Percentiles rank a stretch among this genome's conserved stretches.
Conservation (phyloP, 2,329 filamentous ascomycete species). For the Fusarium marasasianum region DNA sequence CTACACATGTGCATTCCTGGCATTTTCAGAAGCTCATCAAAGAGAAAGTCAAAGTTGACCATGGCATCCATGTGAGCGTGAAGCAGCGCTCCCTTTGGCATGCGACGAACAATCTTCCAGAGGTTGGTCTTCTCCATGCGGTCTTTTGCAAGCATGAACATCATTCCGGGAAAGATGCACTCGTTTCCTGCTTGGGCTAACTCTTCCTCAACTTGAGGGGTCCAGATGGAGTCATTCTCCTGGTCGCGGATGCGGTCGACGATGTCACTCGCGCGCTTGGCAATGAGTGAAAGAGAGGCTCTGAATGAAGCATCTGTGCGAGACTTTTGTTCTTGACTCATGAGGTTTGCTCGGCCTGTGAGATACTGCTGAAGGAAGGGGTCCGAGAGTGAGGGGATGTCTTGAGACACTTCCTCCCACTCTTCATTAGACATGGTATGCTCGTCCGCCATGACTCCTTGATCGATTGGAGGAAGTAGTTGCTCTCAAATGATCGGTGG, state of each 20-base stretch:
- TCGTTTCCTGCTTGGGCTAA: constrained; percentile 69
- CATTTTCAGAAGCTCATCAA: constrained; percentile 75
- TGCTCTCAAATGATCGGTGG: not conserved
- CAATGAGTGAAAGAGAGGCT: constrained; percentile 80
- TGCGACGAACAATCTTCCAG: constrained; percentile 83
- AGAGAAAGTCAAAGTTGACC: constrained; percentile 85
- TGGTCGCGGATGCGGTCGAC: constrained; percentile 81
- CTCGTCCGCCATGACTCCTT: constrained; percentile 44
- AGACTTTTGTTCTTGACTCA: constrained; percentile 82
- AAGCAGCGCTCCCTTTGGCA: constrained; percentile 89
- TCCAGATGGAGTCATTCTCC: constrained; percentile 83
- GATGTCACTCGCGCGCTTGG: constrained; percentile 79
- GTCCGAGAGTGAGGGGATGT: constrained; percentile 69
- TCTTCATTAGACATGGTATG: constrained; percentile 61
- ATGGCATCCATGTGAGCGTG: constrained; percentile 93
- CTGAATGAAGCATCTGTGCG: constrained; percentile 79
- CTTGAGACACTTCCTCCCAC: constrained; percentile 65
- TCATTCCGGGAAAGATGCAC: constrained; percentile 86
- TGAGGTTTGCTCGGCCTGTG: constrained; percentile 76
- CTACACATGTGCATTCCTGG: constrained; percentile 78
- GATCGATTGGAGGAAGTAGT: not conserved
- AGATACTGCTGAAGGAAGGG: constrained; percentile 87
- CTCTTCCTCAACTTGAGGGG: constrained; percentile 74
- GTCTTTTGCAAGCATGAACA: constrained; percentile 88
- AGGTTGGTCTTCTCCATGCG: constrained; percentile 85